phyloP scores from a whole-genome alignment of 257 asterid species.

The Cinchona pubescens region DNA sequence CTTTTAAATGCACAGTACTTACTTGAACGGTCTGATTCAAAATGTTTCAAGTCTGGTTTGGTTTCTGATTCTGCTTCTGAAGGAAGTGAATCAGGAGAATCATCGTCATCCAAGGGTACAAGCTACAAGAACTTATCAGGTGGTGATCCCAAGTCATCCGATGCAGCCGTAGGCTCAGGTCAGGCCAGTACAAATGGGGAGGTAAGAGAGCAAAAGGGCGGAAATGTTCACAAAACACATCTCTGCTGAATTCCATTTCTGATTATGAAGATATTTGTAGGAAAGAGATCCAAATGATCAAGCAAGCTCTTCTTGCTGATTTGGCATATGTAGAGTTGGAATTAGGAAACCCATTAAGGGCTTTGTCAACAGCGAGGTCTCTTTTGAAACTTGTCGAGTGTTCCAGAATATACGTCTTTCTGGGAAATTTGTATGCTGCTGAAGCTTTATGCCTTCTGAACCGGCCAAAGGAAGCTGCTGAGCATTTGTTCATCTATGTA shows the following conservation, averaged over 20 bases:
- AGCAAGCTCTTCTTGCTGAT: slow-evolving; percentile 68
- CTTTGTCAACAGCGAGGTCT: slow-evolving; percentile 55
- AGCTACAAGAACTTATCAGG: slow-evolving; percentile 31
- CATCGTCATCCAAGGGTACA: slow-evolving; percentile 25
- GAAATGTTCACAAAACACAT: slow-evolving; percentile 45
- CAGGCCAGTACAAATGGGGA: slow-evolving; percentile 59
- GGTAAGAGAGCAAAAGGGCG: slow-evolving; percentile 62
- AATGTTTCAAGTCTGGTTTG: slow-evolving; percentile 31
- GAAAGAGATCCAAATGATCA: slow-evolving; percentile 62
- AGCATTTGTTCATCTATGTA: slow-evolving; percentile 40
- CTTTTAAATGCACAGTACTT: slow-evolving; percentile 67
- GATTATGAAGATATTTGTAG: slow-evolving; percentile 49
- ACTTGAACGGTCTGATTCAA: slow-evolving; percentile 48
- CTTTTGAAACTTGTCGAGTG: slow-evolving; percentile 53
- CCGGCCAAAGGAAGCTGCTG: slow-evolving; percentile 77
- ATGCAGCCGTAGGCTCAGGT: slow-evolving; percentile 29
- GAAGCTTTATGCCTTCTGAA: slow-evolving; percentile 84
- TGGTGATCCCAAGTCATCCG: slow-evolving; percentile 41
- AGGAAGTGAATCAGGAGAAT: slow-evolving; percentile 49
- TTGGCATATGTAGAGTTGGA: slow-evolving; percentile 72
- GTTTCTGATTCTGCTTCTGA: slow-evolving; percentile 27
- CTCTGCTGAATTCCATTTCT: slow-evolving; percentile 43
- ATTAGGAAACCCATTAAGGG: slow-evolving; percentile 63
- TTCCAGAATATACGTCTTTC: slow-evolving; percentile 48
- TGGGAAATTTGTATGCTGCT: slow-evolving; percentile 70